A percentile compares a stretch with the other conserved stretches of the same genome.
phyloP scores from a whole-genome alignment of 1,139 yeast species.

The Blastobotrys capitulatus region DNA sequence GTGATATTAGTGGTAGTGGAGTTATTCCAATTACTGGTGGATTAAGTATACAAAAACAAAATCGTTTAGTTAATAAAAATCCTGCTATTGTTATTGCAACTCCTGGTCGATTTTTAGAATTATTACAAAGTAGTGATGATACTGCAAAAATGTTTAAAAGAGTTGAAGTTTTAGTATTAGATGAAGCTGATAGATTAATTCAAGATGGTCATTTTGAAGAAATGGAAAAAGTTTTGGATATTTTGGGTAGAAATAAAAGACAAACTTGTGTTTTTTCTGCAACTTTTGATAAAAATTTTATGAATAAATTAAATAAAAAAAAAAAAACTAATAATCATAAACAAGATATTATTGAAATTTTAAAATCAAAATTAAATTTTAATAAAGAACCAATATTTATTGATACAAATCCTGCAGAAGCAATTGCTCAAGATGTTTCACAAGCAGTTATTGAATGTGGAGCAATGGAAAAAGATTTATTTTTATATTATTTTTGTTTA shows the following conservation, averaged over 20 bases:
- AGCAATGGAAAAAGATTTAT: constrained; percentile 82
- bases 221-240: constrained; percentile 71
- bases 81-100: constrained; percentile 91
- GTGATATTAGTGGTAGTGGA: constrained; percentile 48
- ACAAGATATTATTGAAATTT: constrained; percentile 30
- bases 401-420: constrained; percentile 84
- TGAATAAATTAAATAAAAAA: constrained; percentile 55
- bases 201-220: constrained; percentile 98
- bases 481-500: constrained; percentile 77
- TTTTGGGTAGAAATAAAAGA: constrained; percentile 49
- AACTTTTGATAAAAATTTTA: constrained; percentile 79
- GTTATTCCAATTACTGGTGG: constrained; percentile 92
- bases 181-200: constrained; percentile 94
- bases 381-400: constrained; percentile 49
- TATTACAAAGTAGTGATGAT: constrained; percentile 53
- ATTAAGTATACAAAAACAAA: constrained; percentile 86
- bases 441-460: constrained; percentile 93
- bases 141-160: constrained; percentile 50
- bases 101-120: constrained; percentile 88
- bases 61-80: constrained; percentile 62
- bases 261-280: constrained; percentile 94
- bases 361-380: constrained; percentile 35
- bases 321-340: constrained; percentile 32
- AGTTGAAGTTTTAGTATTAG: constrained; percentile 71
- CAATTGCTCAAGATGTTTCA: constrained; percentile 66